Evolutionary conservation across 352 stramenopile genomes (phyloP), one percentile per base, ranked within the genome.

Genomic region (Pythium aristosporum): DNA sequence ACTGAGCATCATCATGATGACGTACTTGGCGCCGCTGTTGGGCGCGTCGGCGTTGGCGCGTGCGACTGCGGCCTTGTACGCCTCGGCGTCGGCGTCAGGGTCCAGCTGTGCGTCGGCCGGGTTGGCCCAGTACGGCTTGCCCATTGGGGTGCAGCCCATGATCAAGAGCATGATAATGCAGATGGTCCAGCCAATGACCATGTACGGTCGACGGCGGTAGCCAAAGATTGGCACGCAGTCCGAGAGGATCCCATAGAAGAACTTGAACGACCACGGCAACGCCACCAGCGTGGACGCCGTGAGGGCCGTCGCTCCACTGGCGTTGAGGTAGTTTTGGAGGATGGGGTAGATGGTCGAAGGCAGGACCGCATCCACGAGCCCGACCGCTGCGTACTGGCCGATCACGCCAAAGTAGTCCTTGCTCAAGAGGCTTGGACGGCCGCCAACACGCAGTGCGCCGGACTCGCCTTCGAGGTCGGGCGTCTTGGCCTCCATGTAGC

Each of bases 241-340:
- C 3, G 74, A 76, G 23, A 81, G 43, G 7, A 81, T 42, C 8
- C 74, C 74, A 28, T 75, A 72, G 43, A 81, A 78, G 47, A 81
- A 57, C 52, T 65, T 65, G 59, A 59, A 65, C 37, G 59, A 65
- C 59, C 62, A 72, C 41, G 63, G 68, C 21, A 63, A n/a, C n/a
- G 25, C 12, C 8, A 70, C 63, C 0, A 72, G 52, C 13, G 54
- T 57, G 1, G 53, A 41, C 0, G 66, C 66, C 13, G 66, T 62
- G 28, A 64, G 28, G 53, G n/a, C 20, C 15, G 46, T 59, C 3
- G 61, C 55, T 15, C 63, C 63, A 37, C 56, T 58, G 0, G 58
- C 41, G 32, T 73, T 63, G 44, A 77, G 59, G 59, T 75, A 77
- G 9, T 56, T 52, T 23, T 74, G 66, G 21, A 79, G 61, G 34